phyloP scores from a whole-genome alignment of 768 basidiomycete genomes.

The Leucosporidium scottii region DNA sequence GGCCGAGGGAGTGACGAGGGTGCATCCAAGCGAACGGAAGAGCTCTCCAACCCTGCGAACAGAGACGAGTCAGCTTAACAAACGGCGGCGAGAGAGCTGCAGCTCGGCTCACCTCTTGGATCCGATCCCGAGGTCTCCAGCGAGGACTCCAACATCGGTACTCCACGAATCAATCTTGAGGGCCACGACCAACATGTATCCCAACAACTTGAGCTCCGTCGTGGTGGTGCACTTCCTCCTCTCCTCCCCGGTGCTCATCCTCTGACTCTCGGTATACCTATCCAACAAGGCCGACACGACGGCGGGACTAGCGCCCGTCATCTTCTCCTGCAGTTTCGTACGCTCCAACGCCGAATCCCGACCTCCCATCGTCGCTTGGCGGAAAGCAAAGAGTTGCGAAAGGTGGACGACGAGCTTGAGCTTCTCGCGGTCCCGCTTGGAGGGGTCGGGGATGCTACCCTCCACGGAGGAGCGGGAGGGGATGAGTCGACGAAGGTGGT shows the following conservation, averaged over 20 bases:
- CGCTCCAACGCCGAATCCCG: conserved; percentile 47
- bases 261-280: conserved; percentile 63
- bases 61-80: neutral
- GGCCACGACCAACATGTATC: conserved; percentile 73
- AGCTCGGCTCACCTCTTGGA: conserved; percentile 54
- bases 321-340: conserved; percentile 49
- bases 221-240: conserved; percentile 57
- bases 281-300: conserved; percentile 67
- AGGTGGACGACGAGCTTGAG: conserved; percentile 68
- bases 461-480: conserved; percentile 38
- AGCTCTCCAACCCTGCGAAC: conserved; percentile 55
- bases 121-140: conserved; percentile 65
- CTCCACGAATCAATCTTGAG: conserved; percentile 71
- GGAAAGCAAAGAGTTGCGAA: conserved; percentile 69
- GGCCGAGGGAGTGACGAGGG: conserved; percentile 29
- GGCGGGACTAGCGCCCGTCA: conserved; percentile 55
- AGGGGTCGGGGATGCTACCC: conserved; percentile 36
- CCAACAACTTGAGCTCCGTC: conserved; percentile 63
- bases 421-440: conserved; percentile 32
- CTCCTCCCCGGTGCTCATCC: neutral
- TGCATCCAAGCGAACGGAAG: conserved; percentile 65
- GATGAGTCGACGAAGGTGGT: conserved; percentile 51
- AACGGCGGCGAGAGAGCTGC: neutral
- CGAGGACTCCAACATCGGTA: conserved; percentile 60
- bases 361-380: conserved; percentile 44